These are phyloP conservation scores for Kitagawia praeruptora DNA, from an alignment of 129 eudicot genomes.

Conservation along the genomic window DNA sequence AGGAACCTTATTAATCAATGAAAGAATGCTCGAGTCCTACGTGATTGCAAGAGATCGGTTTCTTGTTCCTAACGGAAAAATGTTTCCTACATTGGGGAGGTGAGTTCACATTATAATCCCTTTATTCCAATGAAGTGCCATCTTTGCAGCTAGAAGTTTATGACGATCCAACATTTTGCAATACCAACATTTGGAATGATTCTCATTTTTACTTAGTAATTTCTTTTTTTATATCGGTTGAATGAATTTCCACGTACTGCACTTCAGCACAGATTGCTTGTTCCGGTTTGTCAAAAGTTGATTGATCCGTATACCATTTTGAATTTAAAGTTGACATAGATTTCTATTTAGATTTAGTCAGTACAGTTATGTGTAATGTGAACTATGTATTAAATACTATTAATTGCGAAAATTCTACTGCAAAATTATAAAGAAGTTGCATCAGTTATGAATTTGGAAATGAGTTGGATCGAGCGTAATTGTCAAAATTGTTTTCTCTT, in stretches of 20 bases:
- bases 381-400: neutral
- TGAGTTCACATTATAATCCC: constrained; percentile 15
- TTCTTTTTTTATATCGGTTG: neutral
- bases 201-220: neutral
- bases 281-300: neutral
- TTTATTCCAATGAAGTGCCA: neutral
- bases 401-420: neutral
- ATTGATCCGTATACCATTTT: neutral
- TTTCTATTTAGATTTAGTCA: neutral
- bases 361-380: neutral
- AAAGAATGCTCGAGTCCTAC: constrained; percentile 95
- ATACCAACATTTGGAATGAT: neutral
- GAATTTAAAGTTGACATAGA: neutral
- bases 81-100: constrained; percentile 97
- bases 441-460: neutral
- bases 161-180: neutral
- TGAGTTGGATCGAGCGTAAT: neutral
- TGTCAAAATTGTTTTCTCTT: neutral
- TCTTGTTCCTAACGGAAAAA: constrained; percentile 88
- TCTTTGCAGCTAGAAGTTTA: neutral
- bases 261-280: neutral
- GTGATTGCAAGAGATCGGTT: constrained; percentile 97
- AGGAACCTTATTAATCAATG: constrained; percentile 87
- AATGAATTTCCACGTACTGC: neutral
- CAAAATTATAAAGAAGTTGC: neutral